Percentiles rank a stretch among this genome's conserved stretches.
These are phyloP conservation scores for Pythium brassicae DNA, from an alignment of 352 stramenopile genomes.

Conservation along the genomic window DNA sequence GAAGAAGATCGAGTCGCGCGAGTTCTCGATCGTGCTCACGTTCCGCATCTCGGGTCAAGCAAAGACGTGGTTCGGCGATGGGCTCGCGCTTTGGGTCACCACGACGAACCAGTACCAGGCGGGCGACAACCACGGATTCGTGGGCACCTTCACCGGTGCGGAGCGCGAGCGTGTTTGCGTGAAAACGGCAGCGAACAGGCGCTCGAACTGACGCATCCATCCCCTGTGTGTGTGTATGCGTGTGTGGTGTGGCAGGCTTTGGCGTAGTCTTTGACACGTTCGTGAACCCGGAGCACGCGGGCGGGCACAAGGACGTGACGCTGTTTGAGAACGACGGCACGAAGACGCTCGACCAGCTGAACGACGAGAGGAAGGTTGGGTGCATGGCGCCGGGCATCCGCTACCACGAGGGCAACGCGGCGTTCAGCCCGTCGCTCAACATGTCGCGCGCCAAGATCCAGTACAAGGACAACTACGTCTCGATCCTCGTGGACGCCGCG, in stretches of 20 bases:
- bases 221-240: background rate
- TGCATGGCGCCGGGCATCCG: conserved; percentile 77
- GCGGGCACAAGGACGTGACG: conserved; percentile 81
- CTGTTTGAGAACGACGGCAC: conserved; percentile 78
- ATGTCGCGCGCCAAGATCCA: conserved; percentile 78
- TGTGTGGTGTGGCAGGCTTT: conserved; percentile 46
- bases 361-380: conserved; percentile 59
- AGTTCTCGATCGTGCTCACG: conserved; percentile 76
- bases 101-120: conserved; percentile 39
- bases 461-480: conserved; percentile 68
- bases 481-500: conserved; percentile 68
- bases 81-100: conserved; percentile 79
- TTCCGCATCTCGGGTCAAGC: conserved; percentile 84
- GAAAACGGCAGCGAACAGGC: no score
- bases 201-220: no score
- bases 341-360: conserved; percentile 73
- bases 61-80: conserved; percentile 72
- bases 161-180: no score
- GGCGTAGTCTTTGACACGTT: conserved; percentile 85
- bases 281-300: conserved; percentile 71
- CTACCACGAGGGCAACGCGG: conserved; percentile 78
- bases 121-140: conserved; percentile 82
- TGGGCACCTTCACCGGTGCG: conserved; percentile 45
- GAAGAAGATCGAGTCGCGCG: conserved; percentile 43
- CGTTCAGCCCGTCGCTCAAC: conserved; percentile 73